Evolutionary conservation across 345 rosid species (phyloP), one percentile per base, ranked within the genome.

Genomic region (Populus pruinosa): DNA sequence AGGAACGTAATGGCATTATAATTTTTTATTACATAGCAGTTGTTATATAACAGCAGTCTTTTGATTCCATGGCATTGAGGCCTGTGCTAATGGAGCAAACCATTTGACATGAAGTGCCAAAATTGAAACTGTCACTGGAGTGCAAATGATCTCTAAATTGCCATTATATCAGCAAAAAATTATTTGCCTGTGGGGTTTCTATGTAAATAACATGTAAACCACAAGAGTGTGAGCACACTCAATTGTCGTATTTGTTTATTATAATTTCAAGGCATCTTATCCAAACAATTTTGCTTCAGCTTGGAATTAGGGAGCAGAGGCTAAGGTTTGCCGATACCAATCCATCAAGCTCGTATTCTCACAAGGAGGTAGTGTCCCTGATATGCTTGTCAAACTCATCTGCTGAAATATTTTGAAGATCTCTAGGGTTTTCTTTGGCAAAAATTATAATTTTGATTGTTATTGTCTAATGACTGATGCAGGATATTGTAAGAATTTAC

Each of bases 331-430:
- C 92, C 64, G 87, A 89, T 82, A 86, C 87, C 62, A 87, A 82
- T 84, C 85, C 92, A 20, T 89, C 94, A 53, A 90, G 97, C 68
- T 95, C 99, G 70, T 92, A 90, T 87, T 85, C 92, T 62, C 87
- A 85, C 83, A 93, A 95, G 83, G 97, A 93, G 98, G 99, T 95
- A 77, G 71, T 72, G 74, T 47, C 59, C 20, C 27, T 50, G 5
- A 27, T 69, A 41, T 12, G n/a, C 11, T 73, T 6, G 72, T 71
- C 68, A 38, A 82, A 61, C 67, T 77, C 29, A 27, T 47, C 53
- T 70, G 38, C 3, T 55, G 55, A 59, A 73, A 21, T 25, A 20
- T 65, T 78, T 29, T 66, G 39, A 29, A 65, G 41, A 18, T 50
- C 72, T 64, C 20, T 44, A 4, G 33, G 13, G 29, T 20, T 35